Base-by-base conservation (phyloP, 257 asterid genomes). In the Rubia yunnanensis region DNA sequence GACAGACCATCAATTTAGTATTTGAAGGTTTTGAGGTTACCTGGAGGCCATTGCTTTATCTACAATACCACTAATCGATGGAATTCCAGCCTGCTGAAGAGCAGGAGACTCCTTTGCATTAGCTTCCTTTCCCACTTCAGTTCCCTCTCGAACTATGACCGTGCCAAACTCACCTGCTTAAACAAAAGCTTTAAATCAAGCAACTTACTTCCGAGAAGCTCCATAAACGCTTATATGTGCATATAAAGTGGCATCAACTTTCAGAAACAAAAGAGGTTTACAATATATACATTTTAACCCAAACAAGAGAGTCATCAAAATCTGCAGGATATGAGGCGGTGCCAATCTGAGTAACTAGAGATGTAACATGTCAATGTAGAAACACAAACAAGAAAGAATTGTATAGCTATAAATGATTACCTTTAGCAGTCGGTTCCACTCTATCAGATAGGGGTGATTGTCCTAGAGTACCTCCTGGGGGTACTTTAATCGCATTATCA, bases 81-180 rank as follows among this genome's bases (percentile, higher is more conserved):
- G 82, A 62, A 76, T 75, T 78, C 77, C 80, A 58, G 34, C 63
- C 64, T 69, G 80, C 46, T 73, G 78, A 23, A 81, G 54, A 73
- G 85, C 76, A 77, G 85, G 67, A 55, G 78, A 74, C 30, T 75
- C 86, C 39, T 71, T 76, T 58, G 76, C 68, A 72, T 79, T 76
- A 62, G 78, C 81, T 53, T 87, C 67, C 71, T 65, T 79, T 53
- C 69, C 78, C 36, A 36, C 72, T 56, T 84, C 94, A 67, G 35
- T 74, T 69, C 78, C 83, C 67, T 83, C 90, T 76, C 78, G 92
- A 74, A 88, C 75, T 75, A 89, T 70, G 57, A 92, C 77, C 10
- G 99, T 92, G 72, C 97, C 95, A 80, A 83, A 88, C 73, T 87
- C 97, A 86, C 88, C 99, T 92, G 82, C 67, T 50, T 26, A 50